phyloP scores from a whole-genome alignment of 2,329 filamentous ascomycete genomes.

The Penicillium psychrosexuale region DNA sequence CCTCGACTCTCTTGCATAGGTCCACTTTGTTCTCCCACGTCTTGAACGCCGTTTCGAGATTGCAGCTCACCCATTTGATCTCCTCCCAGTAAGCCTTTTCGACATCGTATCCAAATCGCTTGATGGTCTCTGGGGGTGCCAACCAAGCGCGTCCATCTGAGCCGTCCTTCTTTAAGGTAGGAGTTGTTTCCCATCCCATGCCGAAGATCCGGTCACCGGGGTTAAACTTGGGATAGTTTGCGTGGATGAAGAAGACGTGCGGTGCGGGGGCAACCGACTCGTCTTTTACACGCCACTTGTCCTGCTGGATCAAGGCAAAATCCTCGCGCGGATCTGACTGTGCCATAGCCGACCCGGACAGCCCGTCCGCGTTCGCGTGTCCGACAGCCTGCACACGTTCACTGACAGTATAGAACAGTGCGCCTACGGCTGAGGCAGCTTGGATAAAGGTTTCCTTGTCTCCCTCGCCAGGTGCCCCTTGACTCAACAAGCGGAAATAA shows the following conservation, averaged over 20 bases:
- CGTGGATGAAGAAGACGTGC: constrained; percentile 41
- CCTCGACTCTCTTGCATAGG: constrained; percentile 31
- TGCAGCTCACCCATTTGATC: constrained; percentile 41
- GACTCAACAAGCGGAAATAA: constrained; percentile 39
- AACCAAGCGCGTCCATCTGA: constrained; percentile 39
- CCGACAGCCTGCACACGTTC: constrained; percentile 37
- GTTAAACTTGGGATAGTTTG: constrained; percentile 44
- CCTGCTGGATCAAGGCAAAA: constrained; percentile 30
- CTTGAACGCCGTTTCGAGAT: constrained; percentile 33
- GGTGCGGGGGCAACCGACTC: constrained; percentile 30
- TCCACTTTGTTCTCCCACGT: constrained; percentile 35
- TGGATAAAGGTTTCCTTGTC: constrained; percentile 42
- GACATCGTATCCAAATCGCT: constrained; percentile 39
- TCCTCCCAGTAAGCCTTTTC: constrained; percentile 43
- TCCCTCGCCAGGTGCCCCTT: constrained; percentile 39
- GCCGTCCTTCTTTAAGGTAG: constrained; percentile 36
- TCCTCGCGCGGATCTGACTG: constrained; percentile 42
- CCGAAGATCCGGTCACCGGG: constrained; percentile 41
- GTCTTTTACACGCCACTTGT: constrained; percentile 35
- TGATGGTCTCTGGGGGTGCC: constrained; percentile 32
- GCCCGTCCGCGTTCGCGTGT: constrained; percentile 27
- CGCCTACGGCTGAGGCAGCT: constrained; percentile 33
- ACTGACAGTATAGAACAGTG: constrained; percentile 37
- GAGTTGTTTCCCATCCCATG: constrained; percentile 36
- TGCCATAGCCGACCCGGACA: constrained; percentile 38